These are phyloP conservation scores for Pseudevernia furfuracea DNA, from an alignment of 495 filamentous ascomycete genomes.

Conservation along the genomic window DNA sequence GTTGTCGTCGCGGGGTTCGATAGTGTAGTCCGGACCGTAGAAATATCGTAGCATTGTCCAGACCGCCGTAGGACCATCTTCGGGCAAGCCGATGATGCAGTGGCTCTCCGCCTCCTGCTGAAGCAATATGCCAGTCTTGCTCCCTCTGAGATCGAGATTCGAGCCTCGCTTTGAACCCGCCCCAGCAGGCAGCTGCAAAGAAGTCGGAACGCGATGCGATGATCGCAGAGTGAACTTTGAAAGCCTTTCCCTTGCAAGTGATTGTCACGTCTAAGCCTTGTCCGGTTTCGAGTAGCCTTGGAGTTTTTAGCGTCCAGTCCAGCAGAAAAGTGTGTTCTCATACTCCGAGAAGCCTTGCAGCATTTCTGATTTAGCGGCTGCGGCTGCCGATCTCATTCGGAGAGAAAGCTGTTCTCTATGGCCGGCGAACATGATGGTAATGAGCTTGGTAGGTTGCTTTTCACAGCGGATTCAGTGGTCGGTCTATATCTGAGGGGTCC, in stretches of 20 bases:
- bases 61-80: constrained; percentile 7
- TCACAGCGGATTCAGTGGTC: too few species aligned
- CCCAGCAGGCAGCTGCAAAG: constrained; percentile 15
- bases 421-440: not conserved
- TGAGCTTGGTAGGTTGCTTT: not conserved
- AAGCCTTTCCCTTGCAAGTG: not conserved
- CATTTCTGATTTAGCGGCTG: not conserved
- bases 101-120: not conserved
- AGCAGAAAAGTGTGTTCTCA: not conserved
- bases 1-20: too few species aligned
- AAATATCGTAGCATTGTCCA: constrained; percentile 2
- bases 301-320: not conserved
- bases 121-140: not conserved
- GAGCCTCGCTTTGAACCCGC: not conserved
- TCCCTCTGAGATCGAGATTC: not conserved
- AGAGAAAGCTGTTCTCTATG: not conserved
- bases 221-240: constrained; percentile 2
- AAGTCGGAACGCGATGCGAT: constrained; percentile 1
- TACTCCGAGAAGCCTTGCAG: not conserved
- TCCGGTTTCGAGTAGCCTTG: not conserved
- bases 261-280: not conserved
- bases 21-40: constrained; percentile 5
- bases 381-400: not conserved
- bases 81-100: not conserved
- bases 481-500: too few species aligned